phyloP scores from a whole-genome alignment of 1,284 basidiomycete genomes.

The Trichosporon inkin region DNA sequence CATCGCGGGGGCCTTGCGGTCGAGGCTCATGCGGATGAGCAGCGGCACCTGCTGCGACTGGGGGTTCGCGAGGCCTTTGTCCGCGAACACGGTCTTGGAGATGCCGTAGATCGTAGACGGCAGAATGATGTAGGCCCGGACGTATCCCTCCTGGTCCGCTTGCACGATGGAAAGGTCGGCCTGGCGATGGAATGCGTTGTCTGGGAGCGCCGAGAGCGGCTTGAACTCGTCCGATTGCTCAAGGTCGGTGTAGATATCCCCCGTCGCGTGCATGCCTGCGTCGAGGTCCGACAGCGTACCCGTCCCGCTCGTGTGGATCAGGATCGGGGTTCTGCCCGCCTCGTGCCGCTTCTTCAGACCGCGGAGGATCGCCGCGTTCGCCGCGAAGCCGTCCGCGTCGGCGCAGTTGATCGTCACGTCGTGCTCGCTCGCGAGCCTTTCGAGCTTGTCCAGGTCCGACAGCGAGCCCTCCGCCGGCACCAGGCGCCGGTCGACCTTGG shows the following conservation, averaged over 20 bases:
- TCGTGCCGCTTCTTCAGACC: conserved; percentile 43
- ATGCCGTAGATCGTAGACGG: conserved; percentile 51
- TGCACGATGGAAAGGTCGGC: conserved; percentile 44
- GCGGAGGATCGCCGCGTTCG: conserved; percentile 40
- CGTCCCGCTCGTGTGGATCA: conserved; percentile 51
- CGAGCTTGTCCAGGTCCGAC: conserved; percentile 34
- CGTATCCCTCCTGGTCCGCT: conserved; percentile 40
- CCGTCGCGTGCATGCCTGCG: conserved; percentile 14
- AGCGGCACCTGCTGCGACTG: conserved; percentile 42
- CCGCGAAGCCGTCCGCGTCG: conserved; percentile 43
- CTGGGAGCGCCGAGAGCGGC: conserved; percentile 35
- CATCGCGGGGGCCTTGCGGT: conserved; percentile 41
- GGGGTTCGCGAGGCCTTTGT: conserved; percentile 40
- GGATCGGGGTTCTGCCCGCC: conserved; percentile 38
- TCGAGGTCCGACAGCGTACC: conserved; percentile 41
- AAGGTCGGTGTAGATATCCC: conserved; percentile 42
- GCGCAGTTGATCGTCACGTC: conserved; percentile 47
- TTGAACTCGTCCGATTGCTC: conserved; percentile 37
- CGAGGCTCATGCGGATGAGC: conserved; percentile 41
- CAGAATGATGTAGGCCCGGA: conserved; percentile 48
- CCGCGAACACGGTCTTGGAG: conserved; percentile 35
- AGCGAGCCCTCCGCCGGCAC: conserved; percentile 29
- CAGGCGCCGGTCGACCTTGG: conserved; percentile 7
- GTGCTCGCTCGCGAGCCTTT: conserved; percentile 33
- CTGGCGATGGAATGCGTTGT: conserved; percentile 33